Conservation (phyloP, 208 protist species). For the Leishmania mexicana region DNA sequence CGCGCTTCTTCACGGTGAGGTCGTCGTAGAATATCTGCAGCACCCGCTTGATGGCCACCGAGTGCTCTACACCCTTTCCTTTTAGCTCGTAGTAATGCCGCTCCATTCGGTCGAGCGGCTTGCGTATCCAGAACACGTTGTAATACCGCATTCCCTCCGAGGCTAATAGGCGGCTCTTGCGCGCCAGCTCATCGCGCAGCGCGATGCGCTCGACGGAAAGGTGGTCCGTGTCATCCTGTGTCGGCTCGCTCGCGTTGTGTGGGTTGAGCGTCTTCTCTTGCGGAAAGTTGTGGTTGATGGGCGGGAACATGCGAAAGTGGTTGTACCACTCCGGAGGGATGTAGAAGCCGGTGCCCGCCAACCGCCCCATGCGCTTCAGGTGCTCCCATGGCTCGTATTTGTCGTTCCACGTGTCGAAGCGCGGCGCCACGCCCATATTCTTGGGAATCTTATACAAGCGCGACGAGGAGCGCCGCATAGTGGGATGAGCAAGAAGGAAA, state of each 20-base stretch:
- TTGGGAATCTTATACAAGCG: constrained; percentile 80
- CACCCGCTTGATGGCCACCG: constrained; percentile 77
- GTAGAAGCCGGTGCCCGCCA: constrained; percentile 92
- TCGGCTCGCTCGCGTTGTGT: constrained; percentile 74
- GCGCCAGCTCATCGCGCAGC: constrained; percentile 80
- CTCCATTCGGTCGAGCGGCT: constrained; percentile 92
- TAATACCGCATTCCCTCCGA: constrained; percentile 93
- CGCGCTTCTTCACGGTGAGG: constrained; percentile 82
- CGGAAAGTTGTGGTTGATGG: constrained; percentile 89
- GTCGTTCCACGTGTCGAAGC: constrained; percentile 90
- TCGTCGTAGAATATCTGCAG: constrained; percentile 82
- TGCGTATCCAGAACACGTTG: constrained; percentile 93
- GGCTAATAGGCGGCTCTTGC: constrained; percentile 82
- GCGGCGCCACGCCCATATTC: constrained; percentile 88
- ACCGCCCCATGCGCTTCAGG: constrained; percentile 87
- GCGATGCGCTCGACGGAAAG: constrained; percentile 67
- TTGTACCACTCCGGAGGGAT: constrained; percentile 93
- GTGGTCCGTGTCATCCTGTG: constrained; percentile 64
- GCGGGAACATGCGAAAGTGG: constrained; percentile 93
- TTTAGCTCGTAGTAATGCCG: constrained; percentile 85
- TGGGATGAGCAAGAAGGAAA: neutral
- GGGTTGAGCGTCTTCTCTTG: constrained; percentile 92
- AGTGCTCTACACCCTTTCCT: constrained; percentile 70
- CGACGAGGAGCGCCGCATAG: constrained; percentile 45
- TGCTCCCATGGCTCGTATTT: constrained; percentile 92